Conservation (phyloP, 164 flowering plant genomes). For the Kingdonia uniflora region DNA sequence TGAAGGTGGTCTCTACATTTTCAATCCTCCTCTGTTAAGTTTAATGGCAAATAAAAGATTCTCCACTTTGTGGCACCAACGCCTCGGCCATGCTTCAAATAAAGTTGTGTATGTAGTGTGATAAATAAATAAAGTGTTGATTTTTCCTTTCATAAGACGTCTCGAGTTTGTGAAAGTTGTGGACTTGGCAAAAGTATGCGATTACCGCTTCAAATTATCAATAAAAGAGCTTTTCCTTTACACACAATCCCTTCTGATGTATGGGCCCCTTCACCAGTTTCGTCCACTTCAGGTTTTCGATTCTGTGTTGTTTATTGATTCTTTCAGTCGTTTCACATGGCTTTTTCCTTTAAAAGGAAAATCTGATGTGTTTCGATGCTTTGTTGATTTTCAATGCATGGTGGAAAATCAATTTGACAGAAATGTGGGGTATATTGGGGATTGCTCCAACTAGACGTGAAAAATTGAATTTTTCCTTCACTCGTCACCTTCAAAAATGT, state of each 20-base stretch:
- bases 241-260: neutral
- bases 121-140: neutral
- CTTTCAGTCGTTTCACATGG: neutral
- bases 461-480: neutral
- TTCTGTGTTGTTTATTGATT: neutral
- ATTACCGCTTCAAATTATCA: neutral
- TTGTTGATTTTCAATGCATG: neutral
- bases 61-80: neutral
- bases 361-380: neutral
- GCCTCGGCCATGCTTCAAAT: neutral
- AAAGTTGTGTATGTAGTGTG: neutral
- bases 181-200: neutral
- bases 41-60: neutral
- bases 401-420: neutral
- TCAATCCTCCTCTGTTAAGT: neutral
- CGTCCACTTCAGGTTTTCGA: neutral
- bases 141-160: neutral
- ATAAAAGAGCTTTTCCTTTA: neutral
- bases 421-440: neutral
- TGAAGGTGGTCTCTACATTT: neutral
- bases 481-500: neutral
- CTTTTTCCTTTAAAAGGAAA: neutral
- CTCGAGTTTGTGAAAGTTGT: neutral
- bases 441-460: too few species aligned
- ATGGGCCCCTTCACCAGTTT: neutral